Percentiles rank a stretch among this genome's conserved stretches.
Conservation (phyloP, 768 basidiomycete species). For the Pleurotus pulmonarius region DNA sequence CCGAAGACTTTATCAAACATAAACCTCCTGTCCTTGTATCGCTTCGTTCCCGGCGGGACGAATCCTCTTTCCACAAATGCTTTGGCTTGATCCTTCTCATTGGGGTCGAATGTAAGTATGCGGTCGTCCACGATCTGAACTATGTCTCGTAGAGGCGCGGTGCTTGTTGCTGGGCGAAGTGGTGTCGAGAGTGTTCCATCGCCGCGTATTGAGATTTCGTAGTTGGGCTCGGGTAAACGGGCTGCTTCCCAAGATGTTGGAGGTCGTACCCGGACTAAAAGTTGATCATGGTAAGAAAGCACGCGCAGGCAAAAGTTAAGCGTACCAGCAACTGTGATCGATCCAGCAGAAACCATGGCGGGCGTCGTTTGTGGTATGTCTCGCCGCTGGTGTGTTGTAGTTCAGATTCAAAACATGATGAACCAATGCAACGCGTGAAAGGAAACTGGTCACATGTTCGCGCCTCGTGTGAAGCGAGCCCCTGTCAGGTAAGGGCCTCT, state of each 20-base stretch:
- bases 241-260: constrained; percentile 82
- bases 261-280: constrained; percentile 84
- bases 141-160: constrained; percentile 66
- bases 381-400: constrained; percentile 20
- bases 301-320: constrained; percentile 10
- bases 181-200: constrained; percentile 83
- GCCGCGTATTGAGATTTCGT: constrained; percentile 70
- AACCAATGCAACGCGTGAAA: constrained; percentile 22
- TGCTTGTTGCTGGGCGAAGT: constrained; percentile 43
- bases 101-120: constrained; percentile 93
- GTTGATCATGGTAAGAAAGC: constrained; percentile 13
- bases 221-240: constrained; percentile 73
- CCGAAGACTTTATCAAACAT: constrained; percentile 95
- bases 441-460: constrained; percentile 25
- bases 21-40: constrained; percentile 95
- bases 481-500: too few species aligned
- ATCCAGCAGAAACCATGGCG: constrained; percentile 78
- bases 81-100: constrained; percentile 77
- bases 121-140: constrained; percentile 92
- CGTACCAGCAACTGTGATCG: constrained; percentile 82
- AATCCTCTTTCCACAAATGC: constrained; percentile 86
- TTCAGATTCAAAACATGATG: constrained; percentile 17
- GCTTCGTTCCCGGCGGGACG: constrained; percentile 80
- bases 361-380: constrained; percentile 9
- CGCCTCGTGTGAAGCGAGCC: constrained; percentile 1